A percentile compares a stretch with the other conserved stretches of the same genome.
These are phyloP conservation scores for Zasmidium cellare DNA, from an alignment of 2,329 filamentous ascomycete species.

Conservation along the genomic window DNA sequence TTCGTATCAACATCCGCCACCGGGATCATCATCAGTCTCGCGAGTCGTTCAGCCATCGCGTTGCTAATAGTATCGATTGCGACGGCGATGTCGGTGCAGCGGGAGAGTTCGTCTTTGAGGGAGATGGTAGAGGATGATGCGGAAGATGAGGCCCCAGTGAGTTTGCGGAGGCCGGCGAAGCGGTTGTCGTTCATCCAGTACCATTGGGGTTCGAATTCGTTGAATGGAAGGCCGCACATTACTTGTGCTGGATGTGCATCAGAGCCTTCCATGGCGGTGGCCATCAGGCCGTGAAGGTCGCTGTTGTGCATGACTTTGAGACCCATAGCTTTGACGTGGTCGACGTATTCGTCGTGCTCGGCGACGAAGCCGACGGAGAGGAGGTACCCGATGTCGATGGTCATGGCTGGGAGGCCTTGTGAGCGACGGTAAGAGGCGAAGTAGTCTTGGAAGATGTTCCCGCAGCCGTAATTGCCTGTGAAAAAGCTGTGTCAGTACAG, in stretches of 20 bases:
- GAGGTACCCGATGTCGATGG: constrained; percentile 34
- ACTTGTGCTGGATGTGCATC: constrained; percentile 5
- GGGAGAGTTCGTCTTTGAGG: constrained; percentile 7
- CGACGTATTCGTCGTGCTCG: constrained; percentile 13
- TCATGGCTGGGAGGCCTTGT: constrained; percentile 25
- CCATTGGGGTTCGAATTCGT: constrained; percentile 9
- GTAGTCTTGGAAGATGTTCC: constrained; percentile 39
- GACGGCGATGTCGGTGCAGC: not conserved
- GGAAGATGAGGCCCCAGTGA: not conserved
- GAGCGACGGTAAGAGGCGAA: constrained; percentile 28
- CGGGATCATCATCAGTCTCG: constrained; percentile 8
- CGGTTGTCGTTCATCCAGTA: constrained; percentile 13
- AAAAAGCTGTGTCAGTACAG: not conserved
- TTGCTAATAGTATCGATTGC: constrained; percentile 9
- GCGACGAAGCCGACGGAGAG: constrained; percentile 31
- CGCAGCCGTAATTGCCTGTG: constrained; percentile 31
- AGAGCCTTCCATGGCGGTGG: constrained; percentile 9
- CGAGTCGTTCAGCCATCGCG: constrained; percentile 10
- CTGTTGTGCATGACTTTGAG: constrained; percentile 15
- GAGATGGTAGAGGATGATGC: not conserved
- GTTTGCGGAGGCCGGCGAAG: constrained; percentile 7
- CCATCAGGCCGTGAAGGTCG: constrained; percentile 11
- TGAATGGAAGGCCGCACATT: constrained; percentile 7
- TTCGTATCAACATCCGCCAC: constrained; percentile 11
- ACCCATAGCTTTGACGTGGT: constrained; percentile 12